phyloP scores from a whole-genome alignment of 805 yeast species.

The Kregervanrija pseudodelftensis region DNA sequence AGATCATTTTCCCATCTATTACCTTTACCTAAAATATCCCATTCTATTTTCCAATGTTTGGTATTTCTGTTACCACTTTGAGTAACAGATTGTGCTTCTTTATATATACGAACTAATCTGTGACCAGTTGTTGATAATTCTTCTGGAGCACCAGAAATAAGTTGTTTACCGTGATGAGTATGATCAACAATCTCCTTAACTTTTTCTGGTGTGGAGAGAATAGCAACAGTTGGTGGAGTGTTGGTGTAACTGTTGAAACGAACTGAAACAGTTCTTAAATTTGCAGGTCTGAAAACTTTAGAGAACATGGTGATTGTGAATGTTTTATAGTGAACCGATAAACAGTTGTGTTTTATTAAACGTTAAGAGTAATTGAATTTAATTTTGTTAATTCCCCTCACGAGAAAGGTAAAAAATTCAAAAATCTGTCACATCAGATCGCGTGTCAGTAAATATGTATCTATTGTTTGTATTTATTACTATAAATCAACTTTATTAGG shows the following conservation, averaged over 20 bases:
- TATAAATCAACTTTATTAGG: too few species aligned
- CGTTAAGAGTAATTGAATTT: too few species aligned
- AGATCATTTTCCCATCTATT: conserved; percentile 87
- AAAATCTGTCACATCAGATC: too few species aligned
- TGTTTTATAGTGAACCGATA: too few species aligned
- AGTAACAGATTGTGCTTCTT: conserved; percentile 74
- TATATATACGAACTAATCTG: conserved; percentile 69
- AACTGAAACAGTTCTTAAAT: not conserved
- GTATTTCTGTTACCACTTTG: conserved; percentile 60
- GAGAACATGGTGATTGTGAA: not conserved
- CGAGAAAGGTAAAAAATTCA: too few species aligned
- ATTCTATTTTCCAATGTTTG: conserved; percentile 66
- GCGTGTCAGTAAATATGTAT: too few species aligned
- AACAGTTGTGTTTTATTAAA: too few species aligned
- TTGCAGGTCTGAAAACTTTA: conserved; percentile 1
- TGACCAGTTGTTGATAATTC: conserved; percentile 42
- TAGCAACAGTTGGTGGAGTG: conserved; percentile 9
- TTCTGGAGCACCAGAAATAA: conserved; percentile 70
- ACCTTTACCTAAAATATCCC: conserved; percentile 73
- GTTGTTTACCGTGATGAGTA: conserved; percentile 37
- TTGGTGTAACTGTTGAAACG: not conserved
- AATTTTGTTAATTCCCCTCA: too few species aligned
- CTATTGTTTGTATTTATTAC: too few species aligned
- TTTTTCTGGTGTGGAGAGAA: conserved; percentile 9
- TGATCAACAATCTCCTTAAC: conserved; percentile 13